These are phyloP conservation scores for Penicillium canariense DNA, from an alignment of 495 filamentous ascomycete genomes.

Conservation along the genomic window DNA sequence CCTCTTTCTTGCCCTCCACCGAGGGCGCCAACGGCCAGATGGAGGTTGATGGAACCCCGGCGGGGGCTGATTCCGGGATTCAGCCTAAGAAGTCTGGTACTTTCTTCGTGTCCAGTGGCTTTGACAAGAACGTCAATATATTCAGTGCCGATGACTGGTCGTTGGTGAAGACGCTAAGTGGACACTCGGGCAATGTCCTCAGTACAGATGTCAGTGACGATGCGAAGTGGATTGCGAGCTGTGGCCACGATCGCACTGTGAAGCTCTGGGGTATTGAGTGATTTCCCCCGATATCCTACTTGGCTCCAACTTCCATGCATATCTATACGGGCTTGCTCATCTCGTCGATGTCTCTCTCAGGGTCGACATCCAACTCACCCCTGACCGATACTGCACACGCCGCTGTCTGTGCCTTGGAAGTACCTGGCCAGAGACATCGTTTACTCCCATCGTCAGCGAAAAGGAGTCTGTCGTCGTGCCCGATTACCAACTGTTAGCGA, in stretches of 20 bases:
- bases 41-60: conserved; percentile 50
- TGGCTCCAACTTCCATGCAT: too few species aligned
- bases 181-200: conserved; percentile 87
- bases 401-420: too few species aligned
- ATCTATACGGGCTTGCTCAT: neutral
- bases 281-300: conserved; percentile 2
- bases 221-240: conserved; percentile 87
- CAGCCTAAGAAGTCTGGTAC: conserved; percentile 72
- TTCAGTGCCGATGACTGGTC: conserved; percentile 97
- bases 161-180: conserved; percentile 79
- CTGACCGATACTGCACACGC: too few species aligned
- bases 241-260: conserved; percentile 90
- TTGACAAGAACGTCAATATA: conserved; percentile 93
- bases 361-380: too few species aligned
- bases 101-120: conserved; percentile 86
- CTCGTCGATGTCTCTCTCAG: too few species aligned
- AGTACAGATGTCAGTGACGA: conserved; percentile 84
- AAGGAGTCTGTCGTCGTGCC: too few species aligned
- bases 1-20: conserved; percentile 54
- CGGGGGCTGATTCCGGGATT: conserved; percentile 12
- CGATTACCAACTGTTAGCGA: neutral
- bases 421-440: too few species aligned
- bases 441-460: too few species aligned
- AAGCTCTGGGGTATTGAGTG: conserved; percentile 95
- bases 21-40: conserved; percentile 59